Evolutionary conservation across 352 stramenopile genomes (phyloP).

Genomic region (Phytopythium boreale): DNA sequence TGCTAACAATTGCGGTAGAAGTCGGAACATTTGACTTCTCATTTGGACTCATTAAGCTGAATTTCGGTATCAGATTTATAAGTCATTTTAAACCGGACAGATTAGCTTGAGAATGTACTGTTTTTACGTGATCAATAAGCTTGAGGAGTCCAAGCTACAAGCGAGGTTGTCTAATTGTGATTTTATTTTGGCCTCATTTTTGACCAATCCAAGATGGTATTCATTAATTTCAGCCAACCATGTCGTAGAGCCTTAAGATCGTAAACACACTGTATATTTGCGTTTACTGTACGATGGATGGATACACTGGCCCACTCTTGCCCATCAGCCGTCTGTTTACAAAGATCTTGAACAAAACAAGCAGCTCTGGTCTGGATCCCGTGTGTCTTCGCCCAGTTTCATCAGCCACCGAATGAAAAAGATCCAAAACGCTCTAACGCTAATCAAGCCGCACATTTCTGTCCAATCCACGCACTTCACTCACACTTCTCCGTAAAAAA

Average conservation of each 20-base stretch:
- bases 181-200: background rate
- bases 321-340: background rate
- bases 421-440: too few species aligned
- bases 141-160: background rate
- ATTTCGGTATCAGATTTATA: too few species aligned
- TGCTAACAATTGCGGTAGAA: background rate
- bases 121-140: background rate
- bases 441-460: too few species aligned
- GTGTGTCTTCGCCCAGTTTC: background rate
- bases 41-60: too few species aligned
- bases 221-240: constrained; percentile 2
- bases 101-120: background rate
- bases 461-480: too few species aligned
- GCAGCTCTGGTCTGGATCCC: too few species aligned
- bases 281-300: background rate
- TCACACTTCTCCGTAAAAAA: too few species aligned
- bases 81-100: background rate
- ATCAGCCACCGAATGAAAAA: background rate
- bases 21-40: background rate
- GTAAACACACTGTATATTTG: too few species aligned
- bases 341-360: background rate
- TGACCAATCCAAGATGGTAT: background rate
- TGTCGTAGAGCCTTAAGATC: background rate
- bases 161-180: background rate
- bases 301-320: constrained; percentile 6